Base-by-base conservation (phyloP, 345 rosid species). In the Carallia pectinifolia region DNA sequence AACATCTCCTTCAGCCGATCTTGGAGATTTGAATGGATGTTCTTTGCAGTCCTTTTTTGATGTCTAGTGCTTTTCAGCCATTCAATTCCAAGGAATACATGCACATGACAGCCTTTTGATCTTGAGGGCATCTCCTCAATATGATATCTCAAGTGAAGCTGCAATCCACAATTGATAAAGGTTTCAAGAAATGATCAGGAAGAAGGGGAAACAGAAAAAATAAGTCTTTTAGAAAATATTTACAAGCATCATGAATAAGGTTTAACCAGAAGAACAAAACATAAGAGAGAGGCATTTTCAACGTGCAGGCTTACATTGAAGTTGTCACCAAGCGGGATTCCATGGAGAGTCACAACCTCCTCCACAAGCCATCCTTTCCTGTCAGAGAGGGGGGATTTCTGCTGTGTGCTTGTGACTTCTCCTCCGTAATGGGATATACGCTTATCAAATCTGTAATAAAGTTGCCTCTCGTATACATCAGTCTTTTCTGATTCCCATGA, bases 321-420 rank as follows among this genome's bases (percentile, higher is more conserved):
- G 71, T 85, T 85, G 86, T 95, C 97, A 62, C 97, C 97, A 19
- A 91, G 88, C 29, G 97, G 97, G 70, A 95, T 86, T 72, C 95
- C 96, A 69, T 91, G 97, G 67, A 95, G 90, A 59, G 97, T 87
- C 92, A 90, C 83, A 60, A 95, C 93, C 84, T 95, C 99, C 82
- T 95, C 96, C 2, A 90, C 79, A 58, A 86, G 76, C 99, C 97
- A 91, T 44, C 97, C 90, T 53, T 85, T 89, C 66, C 67, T 83
- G 66, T 87, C 94, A 12, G 86, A 50, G 30, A 90, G 77, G 37
- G 76, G 87, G 13, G 88, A 77, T 71, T 86, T 91, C 83, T 95
- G 97, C 80, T 95, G 97, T 66, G 93, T 86, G 64, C 97, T 87
- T 13, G 99, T 95, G 69, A 90, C 97, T 80, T 91, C 99, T 80